Percentiles rank a stretch among this genome's conserved stretches.
phyloP scores from a whole-genome alignment of 495 filamentous ascomycete genomes.

The Xanthoparmelia taractica region DNA sequence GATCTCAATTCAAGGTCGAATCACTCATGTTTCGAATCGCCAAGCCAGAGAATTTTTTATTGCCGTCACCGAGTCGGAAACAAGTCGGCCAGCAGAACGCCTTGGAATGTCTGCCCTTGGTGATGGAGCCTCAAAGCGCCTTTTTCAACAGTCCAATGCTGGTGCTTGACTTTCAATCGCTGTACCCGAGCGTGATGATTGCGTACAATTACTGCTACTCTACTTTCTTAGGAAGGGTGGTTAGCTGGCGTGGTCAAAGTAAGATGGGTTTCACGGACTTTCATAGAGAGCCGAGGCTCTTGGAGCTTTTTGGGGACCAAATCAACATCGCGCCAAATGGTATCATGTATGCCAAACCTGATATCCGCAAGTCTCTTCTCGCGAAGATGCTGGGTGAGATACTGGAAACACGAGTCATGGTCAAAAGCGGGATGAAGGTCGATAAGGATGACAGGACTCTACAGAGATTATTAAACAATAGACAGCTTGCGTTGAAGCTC shows the following conservation, averaged over 20 bases:
- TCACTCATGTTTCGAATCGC: slow-evolving; percentile 98
- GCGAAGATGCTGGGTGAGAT: slow-evolving; percentile 97
- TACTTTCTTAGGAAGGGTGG: slow-evolving; percentile 81
- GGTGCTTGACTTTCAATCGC: slow-evolving; percentile 90
- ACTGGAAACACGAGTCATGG: slow-evolving; percentile 94
- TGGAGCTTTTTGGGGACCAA: slow-evolving; percentile 73
- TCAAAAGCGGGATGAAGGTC: slow-evolving; percentile 92
- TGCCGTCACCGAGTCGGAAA: slow-evolving; percentile 81
- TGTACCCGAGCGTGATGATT: slow-evolving; percentile 98
- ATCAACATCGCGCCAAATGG: slow-evolving; percentile 95
- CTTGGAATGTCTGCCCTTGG: slow-evolving; percentile 85
- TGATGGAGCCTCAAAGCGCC: slow-evolving; percentile 94
- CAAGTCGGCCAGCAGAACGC: slow-evolving; percentile 94
- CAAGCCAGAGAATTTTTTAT: slow-evolving; percentile 89
- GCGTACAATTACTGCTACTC: slow-evolving; percentile 99
- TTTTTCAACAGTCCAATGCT: slow-evolving; percentile 88
- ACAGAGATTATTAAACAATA: slow-evolving; percentile 83
- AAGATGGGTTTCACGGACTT: slow-evolving; percentile 94
- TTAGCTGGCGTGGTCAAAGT: slow-evolving; percentile 77
- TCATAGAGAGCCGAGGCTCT: slow-evolving; percentile 59
- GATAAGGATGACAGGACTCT: slow-evolving; percentile 85
- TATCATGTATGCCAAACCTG: slow-evolving; percentile 84
- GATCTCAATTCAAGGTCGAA: slow-evolving; percentile 97
- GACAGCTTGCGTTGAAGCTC: slow-evolving; percentile 91
- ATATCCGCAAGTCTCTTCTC: slow-evolving; percentile 79